phyloP scores from a whole-genome alignment of 169 alveolate species.

The Plasmodium gonderi region DNA sequence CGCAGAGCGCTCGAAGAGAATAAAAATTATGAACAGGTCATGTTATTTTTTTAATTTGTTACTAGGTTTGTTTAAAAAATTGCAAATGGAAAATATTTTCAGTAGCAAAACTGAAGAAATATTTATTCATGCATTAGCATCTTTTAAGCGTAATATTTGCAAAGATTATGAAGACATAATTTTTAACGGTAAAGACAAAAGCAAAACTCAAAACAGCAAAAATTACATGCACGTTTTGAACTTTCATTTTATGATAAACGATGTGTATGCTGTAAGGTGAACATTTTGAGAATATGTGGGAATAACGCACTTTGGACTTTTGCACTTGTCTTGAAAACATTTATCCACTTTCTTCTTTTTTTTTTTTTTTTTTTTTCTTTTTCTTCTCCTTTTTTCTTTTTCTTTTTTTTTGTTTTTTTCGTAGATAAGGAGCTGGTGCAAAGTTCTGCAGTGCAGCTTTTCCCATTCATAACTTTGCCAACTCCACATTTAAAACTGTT shows the following conservation, averaged over 20 bases:
- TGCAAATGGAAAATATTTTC: neutral
- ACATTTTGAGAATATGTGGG: neutral
- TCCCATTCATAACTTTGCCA: too few species aligned
- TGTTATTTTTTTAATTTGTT: conserved; percentile 32
- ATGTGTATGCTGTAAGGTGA: neutral
- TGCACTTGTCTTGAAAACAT: neutral
- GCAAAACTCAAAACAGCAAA: neutral
- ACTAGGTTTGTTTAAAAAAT: conserved; percentile 8
- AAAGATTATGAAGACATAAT: conserved; percentile 16
- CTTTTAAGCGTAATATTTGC: conserved; percentile 4
- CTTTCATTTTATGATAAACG: neutral
- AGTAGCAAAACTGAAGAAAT: neutral
- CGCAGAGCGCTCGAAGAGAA: neutral
- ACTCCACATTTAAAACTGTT: too few species aligned
- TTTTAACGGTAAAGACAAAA: neutral
- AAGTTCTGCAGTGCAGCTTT: neutral
- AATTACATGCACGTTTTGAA: conserved; percentile 8
- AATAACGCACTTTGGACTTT: neutral
- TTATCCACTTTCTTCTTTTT: neutral
- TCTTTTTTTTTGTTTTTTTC: neutral
- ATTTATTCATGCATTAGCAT: neutral
- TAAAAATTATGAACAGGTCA: conserved; percentile 34
- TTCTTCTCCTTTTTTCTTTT: too few species aligned
- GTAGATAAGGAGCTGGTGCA: neutral
- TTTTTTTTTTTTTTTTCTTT: neutral